A percentile compares a stretch with the other conserved stretches of the same genome.
These are phyloP conservation scores for Biscogniauxia marginata DNA, from an alignment of 2,329 filamentous ascomycete genomes.

Conservation along the genomic window DNA sequence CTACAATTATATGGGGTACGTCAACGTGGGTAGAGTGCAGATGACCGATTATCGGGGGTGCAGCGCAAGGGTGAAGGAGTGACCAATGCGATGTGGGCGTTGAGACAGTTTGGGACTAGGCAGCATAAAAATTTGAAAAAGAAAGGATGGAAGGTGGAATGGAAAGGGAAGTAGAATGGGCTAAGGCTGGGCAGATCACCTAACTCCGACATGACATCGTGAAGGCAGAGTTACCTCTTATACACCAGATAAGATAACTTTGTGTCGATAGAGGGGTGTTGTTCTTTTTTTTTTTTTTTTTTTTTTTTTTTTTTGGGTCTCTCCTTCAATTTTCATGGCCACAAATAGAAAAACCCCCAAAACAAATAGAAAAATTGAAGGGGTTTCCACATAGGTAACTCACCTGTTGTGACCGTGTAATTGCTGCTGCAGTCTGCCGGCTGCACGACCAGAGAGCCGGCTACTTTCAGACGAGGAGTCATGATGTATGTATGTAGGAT, in stretches of 20 bases:
- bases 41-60: neutral
- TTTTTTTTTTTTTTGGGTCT: too few relatives aligned
- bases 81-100: neutral
- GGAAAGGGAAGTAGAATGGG: neutral
- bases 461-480: slow-evolving; percentile 20
- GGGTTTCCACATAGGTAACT: neutral
- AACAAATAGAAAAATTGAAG: slow-evolving; percentile 5
- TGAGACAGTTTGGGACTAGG: neutral
- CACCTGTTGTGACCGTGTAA: slow-evolving; percentile 17
- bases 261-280: too few relatives aligned
- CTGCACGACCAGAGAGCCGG: slow-evolving; percentile 19
- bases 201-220: too few relatives aligned
- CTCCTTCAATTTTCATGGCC: too few relatives aligned
- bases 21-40: neutral
- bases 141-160: neutral
- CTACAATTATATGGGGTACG: slow-evolving; percentile 1
- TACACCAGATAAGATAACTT: too few relatives aligned
- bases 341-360: slow-evolving; percentile 9
- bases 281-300: too few relatives aligned
- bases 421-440: slow-evolving; percentile 11
- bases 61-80: neutral
- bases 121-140: neutral
- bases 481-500: slow-evolving; percentile 3
- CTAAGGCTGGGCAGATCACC: too few relatives aligned
- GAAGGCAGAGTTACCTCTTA: too few relatives aligned